Conservation (phyloP, 108 stramenopile species). For the Skeletonema marinoi region DNA sequence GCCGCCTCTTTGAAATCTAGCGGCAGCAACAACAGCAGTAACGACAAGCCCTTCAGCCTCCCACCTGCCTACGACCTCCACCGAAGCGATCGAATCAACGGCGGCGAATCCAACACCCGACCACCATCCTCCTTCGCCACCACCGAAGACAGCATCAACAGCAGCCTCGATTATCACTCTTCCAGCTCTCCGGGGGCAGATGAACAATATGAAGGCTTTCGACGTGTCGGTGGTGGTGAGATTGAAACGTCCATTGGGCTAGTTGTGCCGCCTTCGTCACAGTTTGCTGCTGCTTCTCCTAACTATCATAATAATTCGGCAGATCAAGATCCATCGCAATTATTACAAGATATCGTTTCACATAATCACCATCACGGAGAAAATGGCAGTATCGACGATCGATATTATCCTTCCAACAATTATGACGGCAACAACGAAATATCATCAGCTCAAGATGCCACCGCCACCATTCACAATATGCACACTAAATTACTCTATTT, state of each 20-base stretch:
- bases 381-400: background rate
- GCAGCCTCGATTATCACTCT: background rate
- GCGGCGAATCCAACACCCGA: background rate
- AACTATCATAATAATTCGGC: background rate
- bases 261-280: background rate
- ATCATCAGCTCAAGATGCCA: constrained; percentile 60
- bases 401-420: background rate
- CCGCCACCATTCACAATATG: constrained; percentile 74
- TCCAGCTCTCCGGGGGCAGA: background rate
- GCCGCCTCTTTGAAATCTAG: background rate
- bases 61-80: constrained; percentile 33
- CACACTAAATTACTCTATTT: constrained; percentile 70
- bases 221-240: background rate
- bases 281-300: background rate
- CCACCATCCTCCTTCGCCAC: background rate
- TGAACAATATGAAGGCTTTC: background rate
- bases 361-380: constrained; percentile 1
- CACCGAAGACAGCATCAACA: background rate
- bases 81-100: constrained; percentile 21
- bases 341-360: background rate
- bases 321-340: background rate
- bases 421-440: too few relatives aligned
- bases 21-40: background rate
- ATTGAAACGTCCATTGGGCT: background rate
- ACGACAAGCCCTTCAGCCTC: background rate